These are phyloP conservation scores for Bombardia bombarda DNA, from an alignment of 495 filamentous ascomycete species.

Conservation along the genomic window DNA sequence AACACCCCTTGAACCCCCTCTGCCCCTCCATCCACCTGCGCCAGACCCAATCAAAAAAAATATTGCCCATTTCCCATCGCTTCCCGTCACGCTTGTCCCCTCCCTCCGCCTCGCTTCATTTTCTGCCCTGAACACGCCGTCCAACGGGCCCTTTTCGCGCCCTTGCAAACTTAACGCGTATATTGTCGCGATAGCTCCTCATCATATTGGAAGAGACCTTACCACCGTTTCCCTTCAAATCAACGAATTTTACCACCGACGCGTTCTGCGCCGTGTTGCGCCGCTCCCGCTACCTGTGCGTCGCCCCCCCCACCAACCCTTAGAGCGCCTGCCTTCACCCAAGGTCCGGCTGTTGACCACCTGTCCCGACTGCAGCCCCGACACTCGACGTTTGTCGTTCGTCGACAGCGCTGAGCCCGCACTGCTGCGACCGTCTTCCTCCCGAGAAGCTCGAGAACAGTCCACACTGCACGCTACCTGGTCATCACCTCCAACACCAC, in stretches of 20 bases:
- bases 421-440: background rate
- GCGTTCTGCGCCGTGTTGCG: slow-evolving; percentile 2
- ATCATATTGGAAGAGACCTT: no score
- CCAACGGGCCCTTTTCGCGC: background rate
- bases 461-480: no score
- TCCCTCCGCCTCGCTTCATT: slow-evolving; percentile 2
- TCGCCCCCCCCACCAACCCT: background rate
- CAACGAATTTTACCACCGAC: background rate
- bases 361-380: background rate
- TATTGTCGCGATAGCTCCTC: background rate
- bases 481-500: background rate
- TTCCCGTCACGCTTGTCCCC: slow-evolving; percentile 1
- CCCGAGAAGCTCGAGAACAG: no score
- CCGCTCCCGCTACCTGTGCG: background rate
- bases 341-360: background rate
- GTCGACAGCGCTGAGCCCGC: background rate
- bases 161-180: background rate
- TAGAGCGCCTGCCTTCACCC: background rate
- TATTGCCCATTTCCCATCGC: slow-evolving; percentile 9
- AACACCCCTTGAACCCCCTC: background rate
- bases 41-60: slow-evolving; percentile 20
- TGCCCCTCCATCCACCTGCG: slow-evolving; percentile 13
- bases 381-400: background rate
- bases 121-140: slow-evolving; percentile 3
- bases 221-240: no score